phyloP scores from a whole-genome alignment of 2,329 filamentous ascomycete genomes.

The Phialophora verrucosa region DNA sequence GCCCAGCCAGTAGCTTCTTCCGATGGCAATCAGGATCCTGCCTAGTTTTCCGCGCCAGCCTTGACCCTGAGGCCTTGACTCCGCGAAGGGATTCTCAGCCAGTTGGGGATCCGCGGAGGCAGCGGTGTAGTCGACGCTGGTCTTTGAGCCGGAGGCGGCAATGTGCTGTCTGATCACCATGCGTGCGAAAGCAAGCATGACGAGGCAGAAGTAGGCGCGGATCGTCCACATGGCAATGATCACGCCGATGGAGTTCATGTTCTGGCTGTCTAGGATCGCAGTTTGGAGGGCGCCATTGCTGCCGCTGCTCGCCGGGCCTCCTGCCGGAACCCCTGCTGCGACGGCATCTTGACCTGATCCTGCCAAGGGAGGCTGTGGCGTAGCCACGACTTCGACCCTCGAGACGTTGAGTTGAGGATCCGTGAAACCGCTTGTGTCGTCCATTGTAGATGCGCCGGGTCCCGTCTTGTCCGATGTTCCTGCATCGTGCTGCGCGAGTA shows the following conservation, averaged over 20 bases:
- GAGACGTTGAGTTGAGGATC: slow-evolving; percentile 66
- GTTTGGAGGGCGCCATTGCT: slow-evolving; percentile 58
- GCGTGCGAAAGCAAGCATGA: slow-evolving; percentile 83
- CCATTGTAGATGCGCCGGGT: slow-evolving; percentile 62
- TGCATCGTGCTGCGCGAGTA: slow-evolving; percentile 65
- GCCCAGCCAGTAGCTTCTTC: slow-evolving; percentile 81
- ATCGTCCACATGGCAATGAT: slow-evolving; percentile 76
- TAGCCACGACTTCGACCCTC: slow-evolving; percentile 60
- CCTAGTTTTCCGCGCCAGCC: slow-evolving; percentile 81
- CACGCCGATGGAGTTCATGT: slow-evolving; percentile 76
- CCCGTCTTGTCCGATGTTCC: slow-evolving; percentile 50
- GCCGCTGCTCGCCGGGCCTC: slow-evolving; percentile 45
- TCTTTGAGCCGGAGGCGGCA: slow-evolving; percentile 48
- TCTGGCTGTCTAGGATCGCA: slow-evolving; percentile 67
- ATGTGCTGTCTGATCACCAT: slow-evolving; percentile 75
- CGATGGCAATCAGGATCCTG: slow-evolving; percentile 75
- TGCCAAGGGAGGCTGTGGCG: slow-evolving; percentile 52
- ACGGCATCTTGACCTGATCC: slow-evolving; percentile 59
- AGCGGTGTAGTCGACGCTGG: slow-evolving; percentile 50
- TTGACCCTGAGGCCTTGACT: slow-evolving; percentile 72
- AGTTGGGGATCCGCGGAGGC: slow-evolving; percentile 54
- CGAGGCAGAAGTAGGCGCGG: slow-evolving; percentile 79
- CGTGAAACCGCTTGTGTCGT: slow-evolving; percentile 69
- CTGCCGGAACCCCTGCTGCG: slow-evolving; percentile 39
- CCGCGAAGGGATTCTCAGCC: slow-evolving; percentile 71